Evolutionary conservation across 2,329 filamentous ascomycete genomes (phyloP), one percentile per base, ranked within the genome.

Genomic region (Aspergillus arachidicola): DNA sequence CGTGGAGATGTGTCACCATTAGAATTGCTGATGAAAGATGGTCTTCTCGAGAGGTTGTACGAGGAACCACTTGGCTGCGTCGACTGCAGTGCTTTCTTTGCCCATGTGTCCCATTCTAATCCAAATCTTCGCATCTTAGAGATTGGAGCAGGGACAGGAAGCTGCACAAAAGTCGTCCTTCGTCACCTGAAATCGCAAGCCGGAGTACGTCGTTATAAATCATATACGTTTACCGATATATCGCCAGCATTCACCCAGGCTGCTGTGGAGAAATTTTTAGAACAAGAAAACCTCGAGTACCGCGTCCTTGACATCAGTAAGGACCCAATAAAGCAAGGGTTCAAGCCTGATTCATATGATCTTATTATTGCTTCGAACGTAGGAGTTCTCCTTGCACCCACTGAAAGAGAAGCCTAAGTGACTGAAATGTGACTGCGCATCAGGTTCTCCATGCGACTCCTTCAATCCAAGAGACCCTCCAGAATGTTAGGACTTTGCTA

Each of bases 161-260:
- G 64, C 6, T 38, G 50, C 32, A 61, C 59, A n/a, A 32, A 30
- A 6, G 36, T 36, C n/a, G 21, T 57, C 26, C 32, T 61, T 1
- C 21, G 48, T 7, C 16, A 19, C 7, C 36, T 61, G 38, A n/a
- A 30, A 21, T 36, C 51, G 1, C 28, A 36, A 14, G 26, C n/a
- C 7, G 53, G 43, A 4, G 32, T 48, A 23, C 19, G 23, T 1
- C 30, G 56, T 6, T 66, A 64, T 21, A 21, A 45, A 38, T 11
- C 59, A 4, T 71, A 69, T 51, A 66, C 64, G 3, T 72, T 67
- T 46, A 70, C 69, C 2, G 71, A 73, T 55, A 62, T 73, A 26
- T 70, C 68, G 3, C 60, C 65, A 12, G 69, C 64, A 1, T 70
- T 73, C 41, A 69, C 72, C 26, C 59, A 64, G 21, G 57, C 61